Base-by-base conservation (phyloP, 768 basidiomycete genomes). In the Suillus brevipes region DNA sequence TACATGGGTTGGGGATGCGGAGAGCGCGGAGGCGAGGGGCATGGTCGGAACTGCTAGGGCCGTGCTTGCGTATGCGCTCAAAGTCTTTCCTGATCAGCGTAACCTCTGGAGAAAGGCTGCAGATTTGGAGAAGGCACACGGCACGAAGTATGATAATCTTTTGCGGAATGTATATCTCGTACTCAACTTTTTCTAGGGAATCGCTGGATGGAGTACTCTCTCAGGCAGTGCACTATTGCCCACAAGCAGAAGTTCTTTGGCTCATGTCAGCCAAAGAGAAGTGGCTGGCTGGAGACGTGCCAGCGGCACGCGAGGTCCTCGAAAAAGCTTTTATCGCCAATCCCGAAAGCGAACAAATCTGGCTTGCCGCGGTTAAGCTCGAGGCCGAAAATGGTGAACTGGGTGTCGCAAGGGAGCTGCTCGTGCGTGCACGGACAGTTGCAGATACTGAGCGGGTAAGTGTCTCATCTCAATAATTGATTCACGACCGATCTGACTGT, bases 231-330 rank as follows among this genome's bases (percentile, higher is more conserved):
- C 83, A 90, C 62, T 89, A 95, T 73, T 97, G 95, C 70, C 97
- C 97, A 0, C 94, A 95, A 69, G 96, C 95, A 1, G 97, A 99
- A 76, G 92, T 95, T 0, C 81, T 99, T 6, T 99, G 97, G 97
- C 84, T 99, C 38, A 99, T 99, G 95, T 86, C 90, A 60, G 97
- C 97, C 4, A 99, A 99, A 78, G 97, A 99, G 80, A 93, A 94
- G 75, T 99, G 97, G 97, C 73, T 94, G 18, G 81, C 83, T 13
- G 93, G 92, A 8, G 93, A 99, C 71, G 93, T 99, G 16, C 87
- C 89, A 2, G 91, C 89, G n/a, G 94, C 97, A 2, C 90, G 95
- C 42, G 87, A 89, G 68, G 91, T 97, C 16, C 87, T 99, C 16
- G 93, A 90, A 66, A 85, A 85, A 45, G 95, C 97, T 0, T 98